A percentile compares a stretch with the other conserved stretches of the same genome.
Conservation (phyloP, 2,329 filamentous ascomycete genomes). For the Paraphoma chrysanthemicola region DNA sequence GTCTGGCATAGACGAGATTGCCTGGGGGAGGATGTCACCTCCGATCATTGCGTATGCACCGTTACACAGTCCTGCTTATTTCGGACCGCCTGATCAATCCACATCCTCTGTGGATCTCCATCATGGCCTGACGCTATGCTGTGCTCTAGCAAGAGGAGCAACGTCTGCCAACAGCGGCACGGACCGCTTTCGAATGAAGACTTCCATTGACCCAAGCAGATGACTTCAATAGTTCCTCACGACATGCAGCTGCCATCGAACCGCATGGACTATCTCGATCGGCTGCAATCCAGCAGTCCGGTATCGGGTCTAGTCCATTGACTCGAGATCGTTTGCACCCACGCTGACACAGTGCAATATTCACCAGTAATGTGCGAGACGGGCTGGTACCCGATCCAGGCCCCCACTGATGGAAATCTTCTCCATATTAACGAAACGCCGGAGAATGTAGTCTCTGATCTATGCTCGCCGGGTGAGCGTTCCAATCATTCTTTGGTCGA, state of each 20-base stretch:
- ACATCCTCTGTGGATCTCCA: conserved; percentile 21
- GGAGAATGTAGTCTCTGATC: too few relatives aligned
- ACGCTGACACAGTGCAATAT: background rate
- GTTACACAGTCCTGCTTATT: conserved; percentile 40
- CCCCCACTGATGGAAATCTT: too few relatives aligned
- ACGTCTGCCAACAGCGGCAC: conserved; percentile 38
- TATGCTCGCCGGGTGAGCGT: too few relatives aligned
- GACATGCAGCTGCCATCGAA: background rate
- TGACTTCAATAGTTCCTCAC: background rate
- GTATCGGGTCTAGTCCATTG: background rate
- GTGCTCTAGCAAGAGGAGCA: conserved; percentile 29
- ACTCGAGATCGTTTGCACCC: background rate
- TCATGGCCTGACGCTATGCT: conserved; percentile 31
- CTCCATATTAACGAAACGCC: too few relatives aligned
- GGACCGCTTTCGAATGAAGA: conserved; percentile 27
- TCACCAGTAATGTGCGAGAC: background rate
- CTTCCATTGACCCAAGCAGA: conserved; percentile 2
- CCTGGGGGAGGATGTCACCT: conserved; percentile 19
- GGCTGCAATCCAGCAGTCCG: background rate
- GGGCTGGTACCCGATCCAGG: background rate
- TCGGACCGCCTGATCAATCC: conserved; percentile 31
- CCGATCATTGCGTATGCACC: conserved; percentile 22
- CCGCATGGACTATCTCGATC: background rate
- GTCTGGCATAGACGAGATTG: conserved; percentile 24
- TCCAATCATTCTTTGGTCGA: too few relatives aligned